Base-by-base conservation (phyloP, 768 basidiomycete species). In the Rubroboletus satanas region DNA sequence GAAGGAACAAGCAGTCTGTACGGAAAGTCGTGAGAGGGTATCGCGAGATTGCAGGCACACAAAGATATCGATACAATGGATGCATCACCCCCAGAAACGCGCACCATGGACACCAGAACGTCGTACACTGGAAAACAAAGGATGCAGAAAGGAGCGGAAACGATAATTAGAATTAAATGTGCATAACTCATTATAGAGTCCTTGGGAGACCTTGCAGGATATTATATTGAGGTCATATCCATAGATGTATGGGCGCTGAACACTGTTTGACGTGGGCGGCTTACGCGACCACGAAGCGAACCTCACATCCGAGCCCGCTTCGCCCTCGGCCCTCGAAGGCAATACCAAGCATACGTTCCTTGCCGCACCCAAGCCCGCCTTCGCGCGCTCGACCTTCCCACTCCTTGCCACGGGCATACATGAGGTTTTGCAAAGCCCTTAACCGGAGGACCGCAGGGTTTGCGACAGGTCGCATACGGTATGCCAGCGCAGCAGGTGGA, bases 301-400 rank as follows among this genome's bases (percentile, higher is more conserved):
- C 74, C 58, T 75, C 75, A 50, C 74, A 74, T 1, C 70, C 73
- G 51, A 85, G 72, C 49, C 71, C 65, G 58, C 84, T 87, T 55
- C 75, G 66, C 5, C 83, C 82, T n/a, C 81, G 71, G 11, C 83
- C 84, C 56, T 85, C 85, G 62, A 80, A 82, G 35, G 83, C 84
- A 55, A 85, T 66, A 31, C 79, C 77, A n/a, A 79, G 66, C 51
- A 87, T 67, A 53, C 80, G 76, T 68, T 86, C 85, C 65, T 76
- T 73, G 43, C 83, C 84, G 45, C 78, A 79, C 2, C 79, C 79
- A 46, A 84, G 67, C 18, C 72, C 71, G 37, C 79, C 79, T 45
- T 82, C 81, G 26, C 75, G 69, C 39, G 71, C 76, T 12, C 74
- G 71, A 4, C 79, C 79, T 58, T 79, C 79, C 77, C 79, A 80